Base-by-base conservation (phyloP, 306 rosid genomes). In the Delonix regia region DNA sequence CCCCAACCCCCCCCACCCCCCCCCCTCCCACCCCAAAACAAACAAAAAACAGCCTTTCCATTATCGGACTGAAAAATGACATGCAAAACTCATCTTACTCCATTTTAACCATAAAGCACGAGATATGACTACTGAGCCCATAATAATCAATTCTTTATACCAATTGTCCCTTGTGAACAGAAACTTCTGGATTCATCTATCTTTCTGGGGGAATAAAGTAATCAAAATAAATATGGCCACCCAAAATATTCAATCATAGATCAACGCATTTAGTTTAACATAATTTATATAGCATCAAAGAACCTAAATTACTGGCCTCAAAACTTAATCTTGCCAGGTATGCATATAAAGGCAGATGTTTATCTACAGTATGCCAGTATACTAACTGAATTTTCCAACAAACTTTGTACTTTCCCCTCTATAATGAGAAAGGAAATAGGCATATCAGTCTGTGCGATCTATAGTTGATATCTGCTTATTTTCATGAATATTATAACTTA, bases 221-320 rank as follows among this genome's bases (percentile, higher is more conserved):
- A 55, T 42, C 27, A 56, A 68, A 78, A 55, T 14, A 55, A 6
- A 19, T 53, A 60, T 24, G 4, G 22, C 65, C 22, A 53, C 51
- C 19, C 52, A 12, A 53, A 21, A 15, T 28, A 34, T 34, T 19
- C 36, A 39, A 73, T 38, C 41, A 25, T 24, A 74, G 19, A 57
- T 59, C 12, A 74, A 21, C 33, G 41, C 19, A 45, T 53, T 61
- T 45, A 69, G 14, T 61, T 51, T 70, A 47, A 41, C 33, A 60
- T 60, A 39, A 78, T 22, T 28, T 45, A 71, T 10, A 44, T 14
- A 28, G 59, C 39, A 78, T 9, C 45, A 57, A 24, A 57, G 21
- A 69, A 30, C 76, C 38, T 19, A 78, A 30, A 30, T 33, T 18
- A 69, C 38, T 56, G 44, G 60, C 60, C 14, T 68, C 21, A 78